phyloP scores from a whole-genome alignment of 2,329 filamentous ascomycete genomes.

The Orbilia blumenaviensis region DNA sequence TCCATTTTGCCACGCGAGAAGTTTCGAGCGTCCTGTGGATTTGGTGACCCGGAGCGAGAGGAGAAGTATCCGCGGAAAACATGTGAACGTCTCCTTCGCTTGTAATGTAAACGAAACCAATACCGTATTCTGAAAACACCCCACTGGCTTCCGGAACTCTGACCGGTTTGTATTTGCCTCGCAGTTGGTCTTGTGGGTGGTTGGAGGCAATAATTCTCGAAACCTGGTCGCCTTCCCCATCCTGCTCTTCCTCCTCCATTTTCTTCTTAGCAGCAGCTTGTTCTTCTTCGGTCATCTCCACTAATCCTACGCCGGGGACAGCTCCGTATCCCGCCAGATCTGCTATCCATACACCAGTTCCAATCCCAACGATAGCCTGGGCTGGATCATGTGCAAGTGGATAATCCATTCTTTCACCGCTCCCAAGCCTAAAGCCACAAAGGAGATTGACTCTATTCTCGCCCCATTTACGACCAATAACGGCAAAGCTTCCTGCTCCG shows the following conservation, averaged over 20 bases:
- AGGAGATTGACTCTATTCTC: conserved; percentile 50
- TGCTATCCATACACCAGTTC: conserved; percentile 45
- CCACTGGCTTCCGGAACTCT: conserved; percentile 37
- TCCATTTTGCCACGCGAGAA: conserved; percentile 46
- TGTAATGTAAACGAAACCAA: conserved; percentile 43
- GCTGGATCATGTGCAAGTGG: conserved; percentile 35
- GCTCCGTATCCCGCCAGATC: conserved; percentile 47
- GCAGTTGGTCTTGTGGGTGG: not conserved
- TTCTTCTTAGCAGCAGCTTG: not conserved
- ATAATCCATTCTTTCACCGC: conserved; percentile 41
- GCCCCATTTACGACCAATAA: conserved; percentile 39
- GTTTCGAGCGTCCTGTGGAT: conserved; percentile 46
- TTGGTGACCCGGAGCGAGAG: conserved; percentile 26
- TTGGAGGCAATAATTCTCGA: not conserved
- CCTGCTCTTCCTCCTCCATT: conserved; percentile 1
- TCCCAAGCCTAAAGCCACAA: conserved; percentile 48
- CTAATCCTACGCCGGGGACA: conserved; percentile 38
- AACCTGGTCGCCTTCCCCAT: not conserved
- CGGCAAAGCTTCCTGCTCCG: conserved; percentile 40
- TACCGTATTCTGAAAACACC: conserved; percentile 35
- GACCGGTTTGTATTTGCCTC: conserved; percentile 20
- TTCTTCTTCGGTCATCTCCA: conserved; percentile 20
- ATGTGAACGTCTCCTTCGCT: conserved; percentile 48
- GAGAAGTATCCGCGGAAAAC: conserved; percentile 35
- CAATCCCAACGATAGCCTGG: conserved; percentile 27